Conservation (phyloP, 768 basidiomycete species). For the Gymnopilus dilepis region DNA sequence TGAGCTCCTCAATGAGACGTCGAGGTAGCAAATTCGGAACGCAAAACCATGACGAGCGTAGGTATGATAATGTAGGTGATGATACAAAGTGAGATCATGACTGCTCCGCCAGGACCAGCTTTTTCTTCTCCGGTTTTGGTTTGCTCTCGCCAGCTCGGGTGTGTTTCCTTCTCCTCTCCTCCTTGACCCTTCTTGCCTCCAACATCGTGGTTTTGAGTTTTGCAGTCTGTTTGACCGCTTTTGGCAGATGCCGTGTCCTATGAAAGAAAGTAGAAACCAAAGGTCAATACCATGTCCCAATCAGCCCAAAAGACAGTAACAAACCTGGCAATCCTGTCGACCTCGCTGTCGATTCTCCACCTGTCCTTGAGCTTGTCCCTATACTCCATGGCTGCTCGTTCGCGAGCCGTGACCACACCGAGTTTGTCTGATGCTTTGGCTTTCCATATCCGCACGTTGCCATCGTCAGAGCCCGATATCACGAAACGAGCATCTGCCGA, state of each 20-base stretch:
- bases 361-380: conserved; percentile 84
- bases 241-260: conserved; percentile 85
- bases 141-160: conserved; percentile 85
- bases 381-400: conserved; percentile 93
- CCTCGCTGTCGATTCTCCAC: conserved; percentile 86
- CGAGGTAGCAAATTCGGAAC: no score
- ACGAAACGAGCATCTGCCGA: conserved; percentile 92
- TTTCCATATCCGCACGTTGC: conserved; percentile 96
- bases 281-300: neutral
- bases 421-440: conserved; percentile 91
- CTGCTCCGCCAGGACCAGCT: conserved; percentile 83
- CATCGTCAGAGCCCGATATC: conserved; percentile 90
- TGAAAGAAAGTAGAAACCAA: neutral
- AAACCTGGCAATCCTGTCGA: conserved; percentile 82
- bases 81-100: conserved; percentile 37
- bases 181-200: conserved; percentile 87
- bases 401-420: conserved; percentile 88
- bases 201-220: conserved; percentile 94
- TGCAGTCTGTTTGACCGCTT: conserved; percentile 86
- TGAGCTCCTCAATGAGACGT: no score
- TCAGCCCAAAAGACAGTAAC: conserved; percentile 30
- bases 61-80: no score
- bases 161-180: conserved; percentile 90
- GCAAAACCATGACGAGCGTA: no score
- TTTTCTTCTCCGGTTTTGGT: conserved; percentile 92